Evolutionary conservation across 371 early-diverging fungal genomes (phyloP).

Genomic region (Phascolomyces articulosus): DNA sequence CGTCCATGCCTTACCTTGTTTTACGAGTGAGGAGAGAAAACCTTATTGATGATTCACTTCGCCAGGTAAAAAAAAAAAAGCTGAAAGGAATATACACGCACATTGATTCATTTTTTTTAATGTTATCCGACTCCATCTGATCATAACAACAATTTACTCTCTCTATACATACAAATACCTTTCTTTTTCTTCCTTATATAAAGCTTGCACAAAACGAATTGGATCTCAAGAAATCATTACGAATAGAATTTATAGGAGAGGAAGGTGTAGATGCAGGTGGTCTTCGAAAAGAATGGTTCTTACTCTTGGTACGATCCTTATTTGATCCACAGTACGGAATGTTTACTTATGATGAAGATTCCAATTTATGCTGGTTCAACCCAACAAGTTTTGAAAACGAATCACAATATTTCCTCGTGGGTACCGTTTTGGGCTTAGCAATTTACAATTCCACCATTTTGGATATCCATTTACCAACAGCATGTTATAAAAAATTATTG

Average conservation of each 20-base stretch:
- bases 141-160: too few relatives aligned
- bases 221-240: slow-evolving; percentile 86
- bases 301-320: slow-evolving; percentile 86
- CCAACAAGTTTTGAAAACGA: slow-evolving; percentile 83
- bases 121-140: too few relatives aligned
- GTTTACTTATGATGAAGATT: slow-evolving; percentile 76
- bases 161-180: too few relatives aligned
- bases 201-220: slow-evolving; percentile 68
- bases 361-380: slow-evolving; percentile 91
- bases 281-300: slow-evolving; percentile 94
- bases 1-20: slow-evolving; percentile 78
- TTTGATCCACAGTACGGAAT: slow-evolving; percentile 90
- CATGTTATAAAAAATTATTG: slow-evolving; percentile 95
- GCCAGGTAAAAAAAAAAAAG: slow-evolving; percentile 42
- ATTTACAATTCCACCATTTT: slow-evolving; percentile 93
- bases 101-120: too few relatives aligned
- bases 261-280: slow-evolving; percentile 97
- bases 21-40: slow-evolving; percentile 82
- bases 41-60: slow-evolving; percentile 85
- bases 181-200: too few relatives aligned
- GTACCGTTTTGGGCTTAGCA: slow-evolving; percentile 91
- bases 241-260: slow-evolving; percentile 88
- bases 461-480: slow-evolving; percentile 88
- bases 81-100: too few relatives aligned
- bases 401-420: slow-evolving; percentile 92